Conservation (phyloP, 345 rosid species). For the Excoecaria cochinchinensis region DNA sequence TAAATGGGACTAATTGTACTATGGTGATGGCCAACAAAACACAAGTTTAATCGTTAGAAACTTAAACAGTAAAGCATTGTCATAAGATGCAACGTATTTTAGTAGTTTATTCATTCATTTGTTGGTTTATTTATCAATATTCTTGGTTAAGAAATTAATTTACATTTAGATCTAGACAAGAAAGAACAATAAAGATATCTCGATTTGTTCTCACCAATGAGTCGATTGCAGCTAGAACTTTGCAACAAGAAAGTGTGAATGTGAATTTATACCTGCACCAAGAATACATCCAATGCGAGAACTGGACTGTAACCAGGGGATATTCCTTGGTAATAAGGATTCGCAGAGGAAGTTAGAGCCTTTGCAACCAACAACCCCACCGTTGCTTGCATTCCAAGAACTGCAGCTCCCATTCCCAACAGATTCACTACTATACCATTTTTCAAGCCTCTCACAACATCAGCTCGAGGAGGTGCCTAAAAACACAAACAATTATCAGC, state of each 20-base stretch:
- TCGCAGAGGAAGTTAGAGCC: conserved; percentile 87
- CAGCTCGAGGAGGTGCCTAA: conserved; percentile 98
- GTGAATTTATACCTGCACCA: conserved; percentile 75
- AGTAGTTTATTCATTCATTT: neutral
- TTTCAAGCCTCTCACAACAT: conserved; percentile 86
- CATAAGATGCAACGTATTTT: neutral
- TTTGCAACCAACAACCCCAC: conserved; percentile 87
- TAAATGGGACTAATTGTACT: neutral
- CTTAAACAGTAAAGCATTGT: too few species aligned
- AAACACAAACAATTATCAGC: conserved; percentile 14
- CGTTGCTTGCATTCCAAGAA: conserved; percentile 96
- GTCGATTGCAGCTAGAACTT: neutral
- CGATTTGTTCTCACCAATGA: neutral
- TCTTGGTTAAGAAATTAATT: neutral
- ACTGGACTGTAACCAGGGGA: conserved; percentile 81
- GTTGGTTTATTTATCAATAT: neutral
- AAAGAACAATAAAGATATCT: neutral
- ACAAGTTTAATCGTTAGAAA: neutral
- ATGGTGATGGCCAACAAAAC: neutral
- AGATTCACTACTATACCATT: conserved; percentile 79
- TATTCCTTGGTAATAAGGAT: conserved; percentile 81
- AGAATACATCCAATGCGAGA: conserved; percentile 89
- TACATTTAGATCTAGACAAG: neutral
- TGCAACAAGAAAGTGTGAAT: neutral
- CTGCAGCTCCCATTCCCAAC: conserved; percentile 89